phyloP scores from a whole-genome alignment of 1,284 basidiomycete genomes.

The Calocybe gambosa region DNA sequence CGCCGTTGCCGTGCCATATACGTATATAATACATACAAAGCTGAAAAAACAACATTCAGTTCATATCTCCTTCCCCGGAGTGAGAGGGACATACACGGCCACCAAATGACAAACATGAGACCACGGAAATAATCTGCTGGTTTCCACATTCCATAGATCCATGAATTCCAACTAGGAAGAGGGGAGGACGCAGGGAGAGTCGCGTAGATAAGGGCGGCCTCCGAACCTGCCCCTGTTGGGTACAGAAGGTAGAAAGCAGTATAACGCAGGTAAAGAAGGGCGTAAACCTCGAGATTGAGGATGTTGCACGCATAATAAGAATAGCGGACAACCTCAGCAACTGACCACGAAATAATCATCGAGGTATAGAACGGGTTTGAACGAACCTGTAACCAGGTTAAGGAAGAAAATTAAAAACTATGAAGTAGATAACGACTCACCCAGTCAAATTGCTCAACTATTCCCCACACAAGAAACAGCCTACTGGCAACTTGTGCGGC shows the following conservation, averaged over 20 bases:
- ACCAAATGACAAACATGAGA: slow-evolving; percentile 78
- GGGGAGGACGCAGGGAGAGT: slow-evolving; percentile 59
- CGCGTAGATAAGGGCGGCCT: slow-evolving; percentile 80
- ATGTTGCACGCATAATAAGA: slow-evolving; percentile 80
- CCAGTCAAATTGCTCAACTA: slow-evolving; percentile 55
- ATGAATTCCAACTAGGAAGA: slow-evolving; percentile 29
- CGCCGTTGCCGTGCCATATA: slow-evolving; percentile 85
- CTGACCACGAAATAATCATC: slow-evolving; percentile 92
- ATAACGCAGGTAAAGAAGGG: slow-evolving; percentile 72
- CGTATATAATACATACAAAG: slow-evolving; percentile 82
- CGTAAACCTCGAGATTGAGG: slow-evolving; percentile 41
- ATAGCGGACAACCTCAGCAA: slow-evolving; percentile 92
- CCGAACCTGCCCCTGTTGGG: slow-evolving; percentile 86
- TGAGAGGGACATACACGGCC: slow-evolving; percentile 64
- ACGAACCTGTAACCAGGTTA: slow-evolving; percentile 44
- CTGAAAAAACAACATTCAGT: slow-evolving; percentile 30
- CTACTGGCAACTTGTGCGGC: slow-evolving; percentile 83
- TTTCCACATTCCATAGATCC: slow-evolving; percentile 39
- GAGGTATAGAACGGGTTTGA: slow-evolving; percentile 79
- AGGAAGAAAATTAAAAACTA: background rate
- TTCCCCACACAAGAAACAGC: slow-evolving; percentile 84
- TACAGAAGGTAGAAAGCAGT: slow-evolving; percentile 92
- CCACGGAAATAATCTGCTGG: slow-evolving; percentile 52
- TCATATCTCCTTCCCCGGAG: background rate
- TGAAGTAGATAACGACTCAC: slow-evolving; percentile 29